A percentile compares a stretch with the other conserved stretches of the same genome.
Conservation (phyloP, 257 asterid genomes). For the Osmanthus fragrans region DNA sequence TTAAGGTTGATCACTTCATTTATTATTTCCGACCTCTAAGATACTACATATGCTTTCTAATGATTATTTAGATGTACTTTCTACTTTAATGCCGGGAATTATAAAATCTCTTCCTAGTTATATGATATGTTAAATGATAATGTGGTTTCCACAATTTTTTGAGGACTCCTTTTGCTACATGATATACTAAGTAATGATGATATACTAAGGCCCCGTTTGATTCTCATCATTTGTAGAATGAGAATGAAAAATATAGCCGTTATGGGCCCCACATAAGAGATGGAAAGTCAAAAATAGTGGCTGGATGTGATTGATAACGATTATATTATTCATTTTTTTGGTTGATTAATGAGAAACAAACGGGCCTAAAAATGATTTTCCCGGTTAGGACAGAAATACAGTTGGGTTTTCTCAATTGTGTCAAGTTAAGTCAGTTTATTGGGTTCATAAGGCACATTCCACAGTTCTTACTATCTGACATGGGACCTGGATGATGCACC, state of each 20-base stretch:
- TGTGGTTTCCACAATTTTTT: conserved; percentile 8
- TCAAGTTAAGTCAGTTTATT: conserved; percentile 1
- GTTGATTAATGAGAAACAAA: no score
- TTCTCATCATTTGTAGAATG: no score
- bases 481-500: neutral
- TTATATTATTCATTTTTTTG: no score
- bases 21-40: neutral
- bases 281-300: no score
- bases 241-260: no score
- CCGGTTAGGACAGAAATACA: conserved; percentile 13
- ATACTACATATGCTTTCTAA: neutral
- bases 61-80: neutral
- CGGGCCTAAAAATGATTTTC: neutral
- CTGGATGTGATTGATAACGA: no score
- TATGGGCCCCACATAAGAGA: no score
- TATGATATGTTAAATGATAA: conserved; percentile 13
- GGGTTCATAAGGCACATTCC: conserved; percentile 7
- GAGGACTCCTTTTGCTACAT: neutral
- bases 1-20: conserved; percentile 50
- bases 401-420: conserved; percentile 4
- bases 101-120: neutral
- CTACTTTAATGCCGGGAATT: conserved; percentile 13
- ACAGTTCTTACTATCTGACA: conserved; percentile 3
- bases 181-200: neutral
- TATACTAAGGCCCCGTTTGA: no score